A percentile compares a stretch with the other conserved stretches of the same genome.
Evolutionary conservation across 176 grass and related monocot species (phyloP).

Genomic region (Rhynchospora pubera): DNA sequence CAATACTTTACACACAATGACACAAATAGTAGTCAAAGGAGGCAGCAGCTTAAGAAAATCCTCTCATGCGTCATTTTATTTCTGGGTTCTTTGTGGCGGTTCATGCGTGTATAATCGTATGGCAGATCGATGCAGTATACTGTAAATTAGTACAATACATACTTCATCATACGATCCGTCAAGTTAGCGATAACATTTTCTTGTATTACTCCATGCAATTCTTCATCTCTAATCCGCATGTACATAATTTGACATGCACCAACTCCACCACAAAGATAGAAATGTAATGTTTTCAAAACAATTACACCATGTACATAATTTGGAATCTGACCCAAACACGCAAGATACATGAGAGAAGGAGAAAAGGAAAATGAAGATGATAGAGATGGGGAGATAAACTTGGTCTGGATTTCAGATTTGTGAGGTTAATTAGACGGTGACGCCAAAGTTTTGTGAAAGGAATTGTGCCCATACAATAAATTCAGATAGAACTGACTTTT

Average conservation of each 20-base stretch:
- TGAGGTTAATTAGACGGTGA: neutral
- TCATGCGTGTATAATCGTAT: neutral
- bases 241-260: neutral
- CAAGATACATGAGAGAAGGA: neutral
- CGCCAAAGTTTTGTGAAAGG: neutral
- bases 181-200: no score
- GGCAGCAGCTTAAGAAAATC: neutral
- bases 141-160: neutral
- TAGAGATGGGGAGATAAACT: neutral
- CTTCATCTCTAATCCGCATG: neutral
- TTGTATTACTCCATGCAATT: neutral
- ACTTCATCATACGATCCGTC: neutral
- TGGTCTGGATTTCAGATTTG: neutral
- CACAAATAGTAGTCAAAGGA: neutral
- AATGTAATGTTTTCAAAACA: neutral
- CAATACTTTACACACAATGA: neutral
- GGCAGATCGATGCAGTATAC: neutral
- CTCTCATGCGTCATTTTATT: neutral
- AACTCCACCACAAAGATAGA: neutral
- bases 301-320: neutral
- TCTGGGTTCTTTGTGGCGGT: neutral
- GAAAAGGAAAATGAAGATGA: neutral
- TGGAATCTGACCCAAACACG: neutral
- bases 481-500: neutral
- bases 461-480: neutral